Evolutionary conservation across 2,329 filamentous ascomycete genomes (phyloP).

Genomic region (Microcyclospora pomicola): DNA sequence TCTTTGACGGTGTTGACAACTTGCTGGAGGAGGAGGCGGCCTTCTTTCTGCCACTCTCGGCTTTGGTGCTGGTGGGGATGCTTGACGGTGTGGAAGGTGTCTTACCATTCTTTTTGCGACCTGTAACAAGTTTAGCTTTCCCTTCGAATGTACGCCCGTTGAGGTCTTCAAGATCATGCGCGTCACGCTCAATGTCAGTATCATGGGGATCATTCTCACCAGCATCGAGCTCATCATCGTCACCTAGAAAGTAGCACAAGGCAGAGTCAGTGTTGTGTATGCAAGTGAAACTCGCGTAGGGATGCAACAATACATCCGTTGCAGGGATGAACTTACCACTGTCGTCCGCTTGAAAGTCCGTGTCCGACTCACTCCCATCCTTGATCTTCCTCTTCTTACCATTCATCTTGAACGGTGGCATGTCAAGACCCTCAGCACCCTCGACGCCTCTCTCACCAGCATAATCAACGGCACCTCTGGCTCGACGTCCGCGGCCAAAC

Average conservation of each 20-base stretch:
- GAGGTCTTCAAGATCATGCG: conserved; percentile 3
- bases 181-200: conserved; percentile 10
- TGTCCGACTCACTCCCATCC: conserved; percentile 31
- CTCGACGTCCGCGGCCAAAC: conserved; percentile 75
- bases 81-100: conserved; percentile 2
- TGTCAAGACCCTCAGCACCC: conserved; percentile 11
- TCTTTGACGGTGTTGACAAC: background rate
- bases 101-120: conserved; percentile 17
- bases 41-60: conserved; percentile 2
- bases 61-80: background rate
- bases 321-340: conserved; percentile 15
- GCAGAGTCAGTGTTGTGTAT: too few relatives aligned
- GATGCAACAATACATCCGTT: too few relatives aligned
- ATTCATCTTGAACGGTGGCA: conserved; percentile 21
- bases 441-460: conserved; percentile 19
- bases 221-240: conserved; percentile 17
- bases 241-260: conserved; percentile 25
- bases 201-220: conserved; percentile 17
- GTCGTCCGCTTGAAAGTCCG: conserved; percentile 35
- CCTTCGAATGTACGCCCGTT: background rate
- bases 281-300: too few relatives aligned
- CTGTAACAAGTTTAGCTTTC: conserved; percentile 18
- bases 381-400: conserved; percentile 15
- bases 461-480: conserved; percentile 46
- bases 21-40: background rate